These are phyloP conservation scores for Saccharomycopsis sp. DNA, from an alignment of 805 yeast genomes.

Conservation along the genomic window DNA sequence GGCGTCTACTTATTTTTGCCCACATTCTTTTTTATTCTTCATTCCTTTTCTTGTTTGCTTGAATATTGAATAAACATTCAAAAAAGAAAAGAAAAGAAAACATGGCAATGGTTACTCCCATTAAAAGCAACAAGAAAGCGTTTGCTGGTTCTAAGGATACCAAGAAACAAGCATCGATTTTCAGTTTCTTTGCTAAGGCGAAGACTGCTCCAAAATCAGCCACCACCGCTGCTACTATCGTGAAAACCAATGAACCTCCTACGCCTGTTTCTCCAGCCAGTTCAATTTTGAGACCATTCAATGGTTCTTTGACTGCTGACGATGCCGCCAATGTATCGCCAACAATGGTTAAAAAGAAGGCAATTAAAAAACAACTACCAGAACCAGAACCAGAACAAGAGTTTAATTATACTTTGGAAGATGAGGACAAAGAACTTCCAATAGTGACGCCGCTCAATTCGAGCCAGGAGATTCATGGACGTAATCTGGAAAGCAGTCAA, in stretches of 20 bases:
- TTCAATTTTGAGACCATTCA: not conserved
- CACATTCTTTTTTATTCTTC: too few species aligned
- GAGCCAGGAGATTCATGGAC: not conserved
- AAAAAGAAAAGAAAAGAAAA: too few species aligned
- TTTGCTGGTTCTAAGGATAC: not conserved
- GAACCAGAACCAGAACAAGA: not conserved
- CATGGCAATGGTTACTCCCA: constrained; percentile 1
- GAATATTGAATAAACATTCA: too few species aligned
- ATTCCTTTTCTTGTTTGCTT: too few species aligned
- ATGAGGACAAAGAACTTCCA: not conserved
- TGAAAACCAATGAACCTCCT: too few species aligned
- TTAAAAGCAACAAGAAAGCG: constrained; percentile 1
- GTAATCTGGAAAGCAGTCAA: not conserved
- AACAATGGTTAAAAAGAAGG: not conserved
- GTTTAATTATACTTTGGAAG: too few species aligned
- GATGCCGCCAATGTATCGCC: constrained; percentile 5
- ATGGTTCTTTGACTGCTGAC: not conserved
- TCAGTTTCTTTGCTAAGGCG: constrained; percentile 30
- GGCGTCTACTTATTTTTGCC: too few species aligned
- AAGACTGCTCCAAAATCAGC: constrained; percentile 15
- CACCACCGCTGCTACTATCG: constrained; percentile 2
- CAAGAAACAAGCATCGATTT: constrained; percentile 31
- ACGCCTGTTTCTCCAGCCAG: too few species aligned
- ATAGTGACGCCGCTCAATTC: not conserved
- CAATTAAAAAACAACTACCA: constrained; percentile 12